phyloP scores from a whole-genome alignment of 1,139 yeast genomes.

The Lodderomyces elongisporus region DNA sequence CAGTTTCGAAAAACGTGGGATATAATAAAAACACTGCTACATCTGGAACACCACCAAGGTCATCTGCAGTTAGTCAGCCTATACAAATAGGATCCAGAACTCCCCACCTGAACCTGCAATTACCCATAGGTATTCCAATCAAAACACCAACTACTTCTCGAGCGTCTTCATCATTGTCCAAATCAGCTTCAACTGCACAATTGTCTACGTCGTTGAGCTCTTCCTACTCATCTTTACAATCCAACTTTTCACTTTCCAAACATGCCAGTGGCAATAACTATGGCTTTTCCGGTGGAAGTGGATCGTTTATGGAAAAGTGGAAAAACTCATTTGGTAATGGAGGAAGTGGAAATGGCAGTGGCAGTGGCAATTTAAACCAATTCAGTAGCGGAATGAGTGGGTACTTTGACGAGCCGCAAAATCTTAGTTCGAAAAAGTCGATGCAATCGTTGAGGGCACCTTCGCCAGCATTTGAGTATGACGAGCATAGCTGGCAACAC shows the following conservation, averaged over 20 bases:
- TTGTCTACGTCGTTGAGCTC: constrained; percentile 5
- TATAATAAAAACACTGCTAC: no score
- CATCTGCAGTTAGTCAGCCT: constrained; percentile 10
- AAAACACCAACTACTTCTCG: constrained; percentile 11
- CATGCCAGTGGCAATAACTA: constrained; percentile 3
- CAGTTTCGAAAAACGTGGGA: no score
- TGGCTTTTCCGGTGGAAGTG: no score
- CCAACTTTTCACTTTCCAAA: constrained; percentile 7
- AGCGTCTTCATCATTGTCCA: constrained; percentile 22
- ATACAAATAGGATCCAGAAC: no score
- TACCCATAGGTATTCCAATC: constrained; percentile 2
- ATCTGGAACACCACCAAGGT: constrained; percentile 12
- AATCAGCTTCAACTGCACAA: constrained; percentile 35
- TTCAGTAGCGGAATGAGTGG: constrained; percentile 11
- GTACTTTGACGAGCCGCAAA: constrained; percentile 12
- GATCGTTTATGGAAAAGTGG: constrained; percentile 36
- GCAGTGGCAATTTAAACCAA: constrained; percentile 7
- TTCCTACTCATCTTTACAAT: constrained; percentile 8
- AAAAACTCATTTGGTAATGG: constrained; percentile 25
- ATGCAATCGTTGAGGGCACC: constrained; percentile 40
- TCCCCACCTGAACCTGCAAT: constrained; percentile 8
- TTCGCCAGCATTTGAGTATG: constrained; percentile 44
- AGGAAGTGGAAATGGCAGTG: constrained; percentile 7
- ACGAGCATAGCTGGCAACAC: constrained; percentile 34
- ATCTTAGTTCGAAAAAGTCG: constrained; percentile 21